Conservation (phyloP, 2,329 filamentous ascomycete genomes). For the Aspergillus novofumigatus region DNA sequence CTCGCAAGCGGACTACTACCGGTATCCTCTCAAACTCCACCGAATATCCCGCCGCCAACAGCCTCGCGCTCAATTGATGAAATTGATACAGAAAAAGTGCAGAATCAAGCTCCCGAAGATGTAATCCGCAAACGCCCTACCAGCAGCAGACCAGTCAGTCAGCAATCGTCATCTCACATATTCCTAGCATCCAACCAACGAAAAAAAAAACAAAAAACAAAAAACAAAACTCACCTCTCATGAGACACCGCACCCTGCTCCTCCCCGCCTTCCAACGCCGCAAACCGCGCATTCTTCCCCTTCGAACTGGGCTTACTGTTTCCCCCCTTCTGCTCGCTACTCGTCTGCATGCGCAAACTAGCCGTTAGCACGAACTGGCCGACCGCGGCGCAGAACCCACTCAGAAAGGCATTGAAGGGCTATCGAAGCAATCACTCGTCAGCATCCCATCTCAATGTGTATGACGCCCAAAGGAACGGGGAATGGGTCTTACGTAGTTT, state of each 20-base stretch:
- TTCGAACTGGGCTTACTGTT: conserved; percentile 51
- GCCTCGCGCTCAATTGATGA: conserved; percentile 75
- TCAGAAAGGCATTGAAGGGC: conserved; percentile 98
- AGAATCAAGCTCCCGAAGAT: conserved; percentile 90
- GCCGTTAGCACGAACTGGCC: conserved; percentile 97
- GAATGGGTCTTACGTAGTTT: conserved; percentile 72
- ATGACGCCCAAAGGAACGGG: background rate
- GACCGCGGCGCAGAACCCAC: conserved; percentile 89
- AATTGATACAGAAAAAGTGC: conserved; percentile 99
- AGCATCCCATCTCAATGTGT: background rate
- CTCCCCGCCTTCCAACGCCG: conserved; percentile 4
- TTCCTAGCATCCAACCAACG: background rate
- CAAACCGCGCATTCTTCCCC: conserved; percentile 23
- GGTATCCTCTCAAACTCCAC: background rate
- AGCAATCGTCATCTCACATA: background rate
- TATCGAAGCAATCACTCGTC: conserved; percentile 34
- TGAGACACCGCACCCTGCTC: conserved; percentile 26
- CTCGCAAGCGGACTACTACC: background rate
- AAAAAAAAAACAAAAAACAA: background rate
- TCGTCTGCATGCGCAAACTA: conserved; percentile 86
- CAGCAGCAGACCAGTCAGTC: conserved; percentile 6
- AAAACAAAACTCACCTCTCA: conserved; percentile 36
- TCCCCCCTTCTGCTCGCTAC: conserved; percentile 59
- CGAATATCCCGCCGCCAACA: background rate
- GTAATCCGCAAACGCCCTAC: conserved; percentile 91